These are phyloP conservation scores for Cylindrotheca closterium DNA, from an alignment of 108 stramenopile species.

Conservation along the genomic window DNA sequence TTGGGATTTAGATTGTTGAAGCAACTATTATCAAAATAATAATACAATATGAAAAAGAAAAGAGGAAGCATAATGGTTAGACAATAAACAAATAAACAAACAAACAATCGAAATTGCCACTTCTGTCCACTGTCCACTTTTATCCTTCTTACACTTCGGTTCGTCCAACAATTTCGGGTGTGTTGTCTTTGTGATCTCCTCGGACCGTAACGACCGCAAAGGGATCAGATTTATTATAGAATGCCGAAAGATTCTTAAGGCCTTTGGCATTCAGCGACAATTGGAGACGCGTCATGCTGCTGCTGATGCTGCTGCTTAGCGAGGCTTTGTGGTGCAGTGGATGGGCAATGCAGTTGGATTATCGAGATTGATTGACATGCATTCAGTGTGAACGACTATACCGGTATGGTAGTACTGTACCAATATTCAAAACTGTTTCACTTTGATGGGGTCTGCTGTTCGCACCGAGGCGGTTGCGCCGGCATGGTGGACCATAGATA, in stretches of 20 bases:
- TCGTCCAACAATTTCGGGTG: constrained; percentile 49
- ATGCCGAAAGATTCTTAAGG: constrained; percentile 41
- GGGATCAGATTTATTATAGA: constrained; percentile 58
- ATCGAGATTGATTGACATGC: no score
- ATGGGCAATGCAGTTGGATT: no score
- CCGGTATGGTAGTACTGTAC: no score
- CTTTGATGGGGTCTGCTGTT: no score
- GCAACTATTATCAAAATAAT: constrained; percentile 27
- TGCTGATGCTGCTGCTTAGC: no score
- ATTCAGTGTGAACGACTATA: no score
- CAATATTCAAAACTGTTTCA: no score
- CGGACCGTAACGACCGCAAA: constrained; percentile 76
- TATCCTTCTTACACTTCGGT: constrained; percentile 52
- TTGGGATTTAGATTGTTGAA: constrained; percentile 51
- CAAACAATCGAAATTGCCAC: no score
- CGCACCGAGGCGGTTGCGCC: no score
- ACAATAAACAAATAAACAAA: neutral
- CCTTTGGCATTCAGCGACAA: constrained; percentile 44
- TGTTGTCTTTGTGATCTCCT: constrained; percentile 43
- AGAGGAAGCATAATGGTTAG: neutral
- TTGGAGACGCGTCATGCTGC: constrained; percentile 37
- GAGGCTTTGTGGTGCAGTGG: no score
- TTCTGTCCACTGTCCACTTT: no score
- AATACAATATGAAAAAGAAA: constrained; percentile 1
- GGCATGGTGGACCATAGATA: no score